Evolutionary conservation across 768 basidiomycete genomes (phyloP).

Genomic region (Psilocybe tampanensis): DNA sequence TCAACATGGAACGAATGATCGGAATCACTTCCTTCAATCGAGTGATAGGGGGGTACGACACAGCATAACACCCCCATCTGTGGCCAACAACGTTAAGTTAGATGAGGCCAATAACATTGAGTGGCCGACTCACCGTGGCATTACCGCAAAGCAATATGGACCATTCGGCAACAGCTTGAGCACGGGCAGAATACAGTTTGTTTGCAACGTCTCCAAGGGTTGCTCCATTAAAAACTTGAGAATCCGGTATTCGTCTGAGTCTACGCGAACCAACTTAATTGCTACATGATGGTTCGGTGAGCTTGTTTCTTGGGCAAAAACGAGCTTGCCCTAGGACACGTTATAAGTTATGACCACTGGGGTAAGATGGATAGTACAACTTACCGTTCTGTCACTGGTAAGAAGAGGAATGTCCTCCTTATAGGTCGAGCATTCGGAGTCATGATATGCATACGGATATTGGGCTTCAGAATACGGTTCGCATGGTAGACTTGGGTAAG

Average conservation of each 20-base stretch:
- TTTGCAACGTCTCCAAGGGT: background rate
- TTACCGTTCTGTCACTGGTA: background rate
- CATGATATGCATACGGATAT: slow-evolving; percentile 11
- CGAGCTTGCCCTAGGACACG: background rate
- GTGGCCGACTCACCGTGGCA: slow-evolving; percentile 24
- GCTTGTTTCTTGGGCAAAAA: background rate
- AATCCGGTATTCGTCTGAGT: slow-evolving; percentile 25
- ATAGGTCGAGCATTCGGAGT: background rate
- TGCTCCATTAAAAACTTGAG: slow-evolving; percentile 20
- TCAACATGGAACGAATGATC: slow-evolving; percentile 21
- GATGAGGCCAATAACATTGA: too few species aligned
- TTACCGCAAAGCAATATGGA: slow-evolving; percentile 27
- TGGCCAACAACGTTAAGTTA: too few species aligned
- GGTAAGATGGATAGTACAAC: background rate
- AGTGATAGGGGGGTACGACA: background rate
- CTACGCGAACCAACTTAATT: slow-evolving; percentile 24
- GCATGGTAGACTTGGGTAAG: background rate
- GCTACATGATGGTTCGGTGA: slow-evolving; percentile 25
- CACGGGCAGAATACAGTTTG: slow-evolving; percentile 13
- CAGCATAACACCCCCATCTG: background rate
- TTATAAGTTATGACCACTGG: too few species aligned
- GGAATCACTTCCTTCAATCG: slow-evolving; percentile 12
- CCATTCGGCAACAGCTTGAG: slow-evolving; percentile 24
- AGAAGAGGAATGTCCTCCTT: background rate
- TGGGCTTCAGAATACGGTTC: background rate